These are phyloP conservation scores for Graphiopsis chlorocephala DNA, from an alignment of 2,329 filamentous ascomycete genomes.

Conservation along the genomic window DNA sequence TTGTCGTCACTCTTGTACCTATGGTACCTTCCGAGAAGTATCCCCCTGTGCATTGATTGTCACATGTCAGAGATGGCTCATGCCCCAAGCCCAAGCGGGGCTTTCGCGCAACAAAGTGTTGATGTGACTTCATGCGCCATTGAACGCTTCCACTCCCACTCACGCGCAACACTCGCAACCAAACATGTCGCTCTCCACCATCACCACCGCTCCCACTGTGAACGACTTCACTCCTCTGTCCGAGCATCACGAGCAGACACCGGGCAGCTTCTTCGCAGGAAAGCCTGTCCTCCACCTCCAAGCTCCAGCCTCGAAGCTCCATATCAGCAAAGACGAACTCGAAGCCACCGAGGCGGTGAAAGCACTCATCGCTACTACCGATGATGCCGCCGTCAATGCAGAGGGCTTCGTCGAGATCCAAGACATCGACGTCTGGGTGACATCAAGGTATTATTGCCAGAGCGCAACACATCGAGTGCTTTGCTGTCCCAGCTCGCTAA, in stretches of 20 bases:
- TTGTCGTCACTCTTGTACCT: too few species aligned
- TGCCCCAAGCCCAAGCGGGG: not conserved
- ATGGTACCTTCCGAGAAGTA: too few species aligned
- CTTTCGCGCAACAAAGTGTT: not conserved
- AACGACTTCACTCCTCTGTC: slow-evolving; percentile 62
- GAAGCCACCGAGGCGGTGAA: slow-evolving; percentile 43
- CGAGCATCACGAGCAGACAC: slow-evolving; percentile 71
- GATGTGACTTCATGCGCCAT: not conserved
- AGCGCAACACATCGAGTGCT: not conserved
- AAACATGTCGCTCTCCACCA: slow-evolving; percentile 46
- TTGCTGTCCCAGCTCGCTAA: not conserved
- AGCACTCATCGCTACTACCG: slow-evolving; percentile 49
- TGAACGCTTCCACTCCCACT: not conserved
- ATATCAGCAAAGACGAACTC: slow-evolving; percentile 55
- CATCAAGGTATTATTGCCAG: slow-evolving; percentile 38
- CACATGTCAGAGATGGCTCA: not conserved
- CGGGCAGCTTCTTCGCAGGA: slow-evolving; percentile 66
- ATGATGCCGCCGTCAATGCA: slow-evolving; percentile 34
- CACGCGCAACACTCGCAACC: not conserved
- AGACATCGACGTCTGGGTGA: slow-evolving; percentile 47
- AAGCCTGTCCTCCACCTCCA: slow-evolving; percentile 70
- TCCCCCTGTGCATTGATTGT: too few species aligned
- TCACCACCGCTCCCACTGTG: slow-evolving; percentile 55
- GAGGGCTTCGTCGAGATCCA: slow-evolving; percentile 24
- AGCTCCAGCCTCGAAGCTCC: slow-evolving; percentile 54